Evolutionary conservation across 2,329 filamentous ascomycete genomes (phyloP).

Genomic region (Aureobasidium melanogenum): DNA sequence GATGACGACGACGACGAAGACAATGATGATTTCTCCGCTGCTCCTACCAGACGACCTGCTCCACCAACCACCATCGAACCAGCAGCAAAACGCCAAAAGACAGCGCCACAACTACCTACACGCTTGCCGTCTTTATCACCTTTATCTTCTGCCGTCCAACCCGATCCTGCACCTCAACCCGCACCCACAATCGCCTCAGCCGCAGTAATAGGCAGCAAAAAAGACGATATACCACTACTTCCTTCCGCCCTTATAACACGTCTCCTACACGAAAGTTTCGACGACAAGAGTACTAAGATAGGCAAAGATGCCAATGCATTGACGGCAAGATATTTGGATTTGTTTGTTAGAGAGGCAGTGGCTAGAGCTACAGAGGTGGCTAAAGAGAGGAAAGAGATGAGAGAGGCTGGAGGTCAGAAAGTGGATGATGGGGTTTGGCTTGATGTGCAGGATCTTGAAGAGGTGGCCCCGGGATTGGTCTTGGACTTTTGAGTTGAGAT

Average conservation of each 20-base stretch:
- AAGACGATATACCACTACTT: slow-evolving; percentile 39
- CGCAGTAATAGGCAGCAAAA: not conserved
- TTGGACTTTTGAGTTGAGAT: slow-evolving; percentile 46
- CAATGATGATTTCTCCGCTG: not conserved
- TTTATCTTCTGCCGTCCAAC: not conserved
- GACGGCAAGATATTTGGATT: slow-evolving; percentile 77
- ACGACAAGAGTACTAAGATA: slow-evolving; percentile 60
- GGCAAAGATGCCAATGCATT: slow-evolving; percentile 68
- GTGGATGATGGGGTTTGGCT: slow-evolving; percentile 30
- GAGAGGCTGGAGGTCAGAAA: slow-evolving; percentile 21
- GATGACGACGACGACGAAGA: not conserved
- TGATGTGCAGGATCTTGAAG: slow-evolving; percentile 82
- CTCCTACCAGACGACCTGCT: not conserved
- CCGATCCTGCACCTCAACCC: not conserved
- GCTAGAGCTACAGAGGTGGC: slow-evolving; percentile 68
- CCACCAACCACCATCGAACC: not conserved
- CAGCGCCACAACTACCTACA: not conserved
- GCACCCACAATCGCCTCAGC: not conserved
- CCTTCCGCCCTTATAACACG: slow-evolving; percentile 66
- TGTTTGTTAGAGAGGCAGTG: slow-evolving; percentile 84
- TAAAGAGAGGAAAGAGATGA: slow-evolving; percentile 29
- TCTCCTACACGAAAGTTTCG: slow-evolving; percentile 72
- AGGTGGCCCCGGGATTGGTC: slow-evolving; percentile 72
- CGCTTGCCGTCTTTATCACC: slow-evolving; percentile 1
- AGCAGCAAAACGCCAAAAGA: not conserved